Base-by-base conservation (phyloP, 2,329 filamentous ascomycete species). In the Helotiales sp. region DNA sequence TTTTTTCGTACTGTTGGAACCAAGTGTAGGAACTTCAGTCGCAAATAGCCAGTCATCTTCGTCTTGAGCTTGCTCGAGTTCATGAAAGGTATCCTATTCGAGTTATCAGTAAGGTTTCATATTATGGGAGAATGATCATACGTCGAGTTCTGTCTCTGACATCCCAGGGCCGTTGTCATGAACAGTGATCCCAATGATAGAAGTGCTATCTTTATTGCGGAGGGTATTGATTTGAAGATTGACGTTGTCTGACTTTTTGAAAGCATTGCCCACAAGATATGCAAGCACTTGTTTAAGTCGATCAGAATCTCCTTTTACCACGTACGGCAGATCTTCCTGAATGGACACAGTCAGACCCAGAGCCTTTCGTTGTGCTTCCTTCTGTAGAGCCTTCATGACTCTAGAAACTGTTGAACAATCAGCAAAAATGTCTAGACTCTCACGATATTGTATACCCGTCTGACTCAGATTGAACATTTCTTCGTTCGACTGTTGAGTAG, bases 211-310 rank as follows among this genome's bases (percentile, higher is more conserved):
- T 3, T 77, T 71, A 0, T 81, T 69, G 13, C 85, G 79, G 0
- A 80, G 77, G 3, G 88, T 78, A 68, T 86, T 89, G 24, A 87
- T 78, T 58, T 95, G 89, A 0, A 96, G 80, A 29, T 77, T 85
- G 19, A 96, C 92, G 29, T 77, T 66, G 0, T 74, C 75, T 0
- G 92, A 96, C 66, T 93, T 84, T 63, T 95, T 86, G 22, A 96
- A 84, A 0, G 92, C 92, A 67, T 96, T 96, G 9, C 91, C 89
- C 1, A 87, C 89, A 24, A 96, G 76, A 60, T 96, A 96, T 2
- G 88, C 86, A 19, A 96, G 84, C 0, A 87, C 89, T 69, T 96
- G 91, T 7, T 91, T 83, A 19, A 96, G 81, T 46, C 88, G 85
- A 54, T 89, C 81, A 64, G 88, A 87, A 69, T 96, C 92, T 3